Evolutionary conservation across 2,329 filamentous ascomycete species (phyloP).

Genomic region (Diplodia scrobiculata): DNA sequence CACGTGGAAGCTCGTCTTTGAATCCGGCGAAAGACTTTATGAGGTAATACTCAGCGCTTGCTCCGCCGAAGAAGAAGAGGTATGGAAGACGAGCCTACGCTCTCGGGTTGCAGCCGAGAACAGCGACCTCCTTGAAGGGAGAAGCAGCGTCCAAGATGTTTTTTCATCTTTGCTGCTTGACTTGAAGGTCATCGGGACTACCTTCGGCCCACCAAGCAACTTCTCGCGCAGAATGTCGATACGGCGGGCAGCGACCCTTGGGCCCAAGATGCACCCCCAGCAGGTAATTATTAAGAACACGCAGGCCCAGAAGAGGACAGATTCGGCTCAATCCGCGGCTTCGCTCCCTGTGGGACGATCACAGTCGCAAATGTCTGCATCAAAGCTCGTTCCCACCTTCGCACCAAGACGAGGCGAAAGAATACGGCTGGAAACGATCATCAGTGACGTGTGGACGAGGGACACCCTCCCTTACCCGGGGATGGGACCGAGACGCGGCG

Average conservation of each 20-base stretch:
- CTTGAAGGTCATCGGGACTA: conserved; percentile 72
- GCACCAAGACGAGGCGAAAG: conserved; percentile 75
- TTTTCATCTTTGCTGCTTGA: conserved; percentile 68
- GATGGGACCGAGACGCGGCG: conserved; percentile 67
- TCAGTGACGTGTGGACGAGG: conserved; percentile 82
- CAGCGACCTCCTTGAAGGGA: conserved; percentile 55
- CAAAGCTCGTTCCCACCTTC: conserved; percentile 65
- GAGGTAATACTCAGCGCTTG: conserved; percentile 88
- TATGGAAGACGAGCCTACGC: conserved; percentile 73
- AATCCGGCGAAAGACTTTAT: conserved; percentile 72
- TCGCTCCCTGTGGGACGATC: conserved; percentile 70
- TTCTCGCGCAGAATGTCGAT: conserved; percentile 72
- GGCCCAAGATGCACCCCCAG: conserved; percentile 66
- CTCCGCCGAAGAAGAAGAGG: conserved; percentile 73
- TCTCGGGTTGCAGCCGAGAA: conserved; percentile 55
- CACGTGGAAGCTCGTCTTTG: conserved; percentile 90
- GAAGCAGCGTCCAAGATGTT: conserved; percentile 52
- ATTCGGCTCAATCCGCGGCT: conserved; percentile 49
- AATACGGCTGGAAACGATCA: conserved; percentile 70
- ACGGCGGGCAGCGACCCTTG: conserved; percentile 74
- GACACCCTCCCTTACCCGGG: conserved; percentile 80
- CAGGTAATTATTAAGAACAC: conserved; percentile 90
- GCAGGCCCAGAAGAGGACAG: conserved; percentile 62
- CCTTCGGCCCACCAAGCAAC: conserved; percentile 71
- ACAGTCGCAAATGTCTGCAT: conserved; percentile 74